Percentiles rank a stretch among this genome's conserved stretches.
Evolutionary conservation across 1,139 yeast species (phyloP).

Genomic region (Blastobotrys apis): DNA sequence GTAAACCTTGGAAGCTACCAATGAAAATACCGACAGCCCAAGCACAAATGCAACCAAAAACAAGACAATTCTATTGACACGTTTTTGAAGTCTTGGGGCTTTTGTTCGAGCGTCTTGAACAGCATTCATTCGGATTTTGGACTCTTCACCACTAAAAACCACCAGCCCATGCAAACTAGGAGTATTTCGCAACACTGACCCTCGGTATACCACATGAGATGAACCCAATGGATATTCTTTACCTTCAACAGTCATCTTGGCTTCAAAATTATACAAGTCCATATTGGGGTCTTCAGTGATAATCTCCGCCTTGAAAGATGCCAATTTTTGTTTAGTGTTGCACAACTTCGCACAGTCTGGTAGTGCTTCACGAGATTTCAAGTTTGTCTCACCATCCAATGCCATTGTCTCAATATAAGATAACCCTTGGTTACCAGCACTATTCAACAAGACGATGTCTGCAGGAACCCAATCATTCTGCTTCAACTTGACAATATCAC

Average conservation of each 20-base stretch:
- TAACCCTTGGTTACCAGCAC: constrained; percentile 63
- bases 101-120: constrained; percentile 83
- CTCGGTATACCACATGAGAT: constrained; percentile 81
- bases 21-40: constrained; percentile 69
- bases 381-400: constrained; percentile 91
- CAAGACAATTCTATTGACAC: constrained; percentile 75
- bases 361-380: constrained; percentile 70
- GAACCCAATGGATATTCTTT: constrained; percentile 60
- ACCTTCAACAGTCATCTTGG: constrained; percentile 45
- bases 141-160: constrained; percentile 90
- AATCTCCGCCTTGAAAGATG: constrained; percentile 43
- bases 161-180: constrained; percentile 69
- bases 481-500: constrained; percentile 67
- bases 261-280: constrained; percentile 90
- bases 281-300: constrained; percentile 84
- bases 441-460: constrained; percentile 68
- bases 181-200: constrained; percentile 84
- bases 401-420: constrained; percentile 96
- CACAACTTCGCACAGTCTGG: constrained; percentile 52
- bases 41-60: constrained; percentile 86
- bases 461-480: constrained; percentile 95
- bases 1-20: constrained; percentile 67
- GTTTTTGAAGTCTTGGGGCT: constrained; percentile 83
- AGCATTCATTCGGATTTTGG: constrained; percentile 94
- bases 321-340: constrained; percentile 44